Base-by-base conservation (phyloP, 2,329 filamentous ascomycete genomes). In the Penicillium sp. region DNA sequence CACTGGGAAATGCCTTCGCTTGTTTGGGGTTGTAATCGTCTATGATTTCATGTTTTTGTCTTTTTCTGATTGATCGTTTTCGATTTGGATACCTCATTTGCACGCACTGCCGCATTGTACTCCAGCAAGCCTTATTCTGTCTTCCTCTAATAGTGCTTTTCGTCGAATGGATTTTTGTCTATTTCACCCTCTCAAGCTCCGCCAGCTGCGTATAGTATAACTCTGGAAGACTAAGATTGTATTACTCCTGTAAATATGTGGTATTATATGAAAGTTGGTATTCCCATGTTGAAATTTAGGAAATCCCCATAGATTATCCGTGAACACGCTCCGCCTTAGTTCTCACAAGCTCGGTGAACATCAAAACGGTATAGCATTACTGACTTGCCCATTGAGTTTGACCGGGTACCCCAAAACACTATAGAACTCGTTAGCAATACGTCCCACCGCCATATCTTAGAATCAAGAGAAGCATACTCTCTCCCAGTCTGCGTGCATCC, bases 331-430 rank as follows among this genome's bases (percentile, higher is more conserved):
- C 44, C 24, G 16, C 44, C 24, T 26, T n/a, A n/a, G 13, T 10
- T 16, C 14, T 19, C 48, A 29, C 7, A 24, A 19, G 14, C n/a
- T 10, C 14, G 37, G 22, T 41, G 22, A 13, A 19, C 29, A 77
- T 74, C 19, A 78, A 70, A 73, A 82, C 77, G 52, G 77, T 73
- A 84, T 83, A 3, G 76, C 74, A 64, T 83, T 75, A 53, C 74
- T 80, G 50, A 84, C 73, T 48, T 76, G 67, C 54, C 78, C 79
- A 58, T 82, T 83, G 22, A 79, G 68, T 61, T 84, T 81, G 2
- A 81, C 82, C 0, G 82, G 82, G 48, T 77, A 73, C 11, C 74
- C 81, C 49, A 84, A 73, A 56, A 84, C 75, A 64, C 82, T 84
- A 48, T 26, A 21, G 22, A 14, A 2, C 24, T 16, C 13, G 47